Conservation (phyloP, 257 asterid species). For the Solanum sparsipilum region DNA sequence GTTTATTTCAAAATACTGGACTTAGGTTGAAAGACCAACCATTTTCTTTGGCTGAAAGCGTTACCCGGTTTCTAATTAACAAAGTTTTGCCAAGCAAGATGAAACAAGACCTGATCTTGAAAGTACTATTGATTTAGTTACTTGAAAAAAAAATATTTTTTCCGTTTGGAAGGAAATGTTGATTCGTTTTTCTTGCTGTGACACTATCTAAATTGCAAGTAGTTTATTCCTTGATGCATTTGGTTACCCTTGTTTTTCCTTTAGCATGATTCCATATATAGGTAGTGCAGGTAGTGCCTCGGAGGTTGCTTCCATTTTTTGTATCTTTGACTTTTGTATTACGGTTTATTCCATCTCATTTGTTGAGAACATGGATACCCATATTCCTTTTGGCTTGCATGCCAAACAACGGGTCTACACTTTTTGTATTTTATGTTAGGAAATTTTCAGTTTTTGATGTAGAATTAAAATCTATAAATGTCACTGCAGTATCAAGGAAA, state of each 20-base stretch:
- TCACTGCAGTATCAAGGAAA: constrained; percentile 50
- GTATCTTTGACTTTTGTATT: neutral
- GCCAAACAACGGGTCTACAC: neutral
- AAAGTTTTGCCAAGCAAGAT: neutral
- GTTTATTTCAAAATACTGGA: neutral
- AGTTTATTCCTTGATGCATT: neutral
- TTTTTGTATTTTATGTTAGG: neutral
- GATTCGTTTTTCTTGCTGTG: neutral
- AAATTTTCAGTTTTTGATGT: neutral
- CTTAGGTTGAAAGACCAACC: neutral
- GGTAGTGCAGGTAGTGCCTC: too few species aligned
- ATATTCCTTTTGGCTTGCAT: neutral
- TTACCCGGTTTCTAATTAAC: neutral
- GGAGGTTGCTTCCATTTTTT: too few species aligned
- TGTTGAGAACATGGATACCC: neutral
- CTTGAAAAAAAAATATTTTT: neutral
- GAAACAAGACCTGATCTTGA: neutral
- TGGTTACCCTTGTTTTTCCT: neutral
- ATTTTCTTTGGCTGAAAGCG: neutral
- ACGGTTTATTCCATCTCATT: neutral
- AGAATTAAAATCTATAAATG: constrained; percentile 21
- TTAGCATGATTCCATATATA: neutral
- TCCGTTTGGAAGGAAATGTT: neutral
- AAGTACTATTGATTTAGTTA: neutral
- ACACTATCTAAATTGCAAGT: neutral